Evolutionary conservation across 2,329 filamentous ascomycete genomes (phyloP).

Genomic region (Penicillium hesseltinei): DNA sequence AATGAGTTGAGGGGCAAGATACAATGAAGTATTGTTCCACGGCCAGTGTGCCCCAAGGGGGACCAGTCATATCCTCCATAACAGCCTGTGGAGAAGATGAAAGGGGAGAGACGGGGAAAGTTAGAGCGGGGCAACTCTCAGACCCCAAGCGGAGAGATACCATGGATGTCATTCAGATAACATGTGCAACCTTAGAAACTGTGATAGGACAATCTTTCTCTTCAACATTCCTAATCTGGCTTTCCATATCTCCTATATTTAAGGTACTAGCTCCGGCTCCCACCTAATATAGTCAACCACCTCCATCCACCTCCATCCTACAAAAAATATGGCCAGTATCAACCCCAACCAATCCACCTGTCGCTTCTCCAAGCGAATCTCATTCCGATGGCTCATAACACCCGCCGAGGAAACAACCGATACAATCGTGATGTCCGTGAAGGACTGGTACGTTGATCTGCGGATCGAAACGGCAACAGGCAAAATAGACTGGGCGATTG

Average conservation of each 20-base stretch:
- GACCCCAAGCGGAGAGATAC: no score
- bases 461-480: slow-evolving; percentile 38
- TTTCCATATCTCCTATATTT: neutral
- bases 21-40: no score
- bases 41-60: no score
- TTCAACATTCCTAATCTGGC: slow-evolving; percentile 13
- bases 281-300: neutral
- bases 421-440: slow-evolving; percentile 45
- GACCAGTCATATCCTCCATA: no score
- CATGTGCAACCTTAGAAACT: neutral
- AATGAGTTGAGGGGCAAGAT: no score
- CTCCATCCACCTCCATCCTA: no score
- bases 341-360: slow-evolving; percentile 10
- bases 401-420: slow-evolving; percentile 44
- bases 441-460: slow-evolving; percentile 46
- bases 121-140: no score
- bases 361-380: slow-evolving; percentile 42
- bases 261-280: neutral
- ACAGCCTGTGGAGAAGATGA: no score
- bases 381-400: slow-evolving; percentile 45
- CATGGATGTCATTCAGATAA: no score
- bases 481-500: slow-evolving; percentile 46
- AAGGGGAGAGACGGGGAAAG: no score
- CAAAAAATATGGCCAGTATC: slow-evolving; percentile 10
- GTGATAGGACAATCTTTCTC: slow-evolving; percentile 7